Evolutionary conservation across 345 rosid genomes (phyloP).

Genomic region (Clausena lansium): DNA sequence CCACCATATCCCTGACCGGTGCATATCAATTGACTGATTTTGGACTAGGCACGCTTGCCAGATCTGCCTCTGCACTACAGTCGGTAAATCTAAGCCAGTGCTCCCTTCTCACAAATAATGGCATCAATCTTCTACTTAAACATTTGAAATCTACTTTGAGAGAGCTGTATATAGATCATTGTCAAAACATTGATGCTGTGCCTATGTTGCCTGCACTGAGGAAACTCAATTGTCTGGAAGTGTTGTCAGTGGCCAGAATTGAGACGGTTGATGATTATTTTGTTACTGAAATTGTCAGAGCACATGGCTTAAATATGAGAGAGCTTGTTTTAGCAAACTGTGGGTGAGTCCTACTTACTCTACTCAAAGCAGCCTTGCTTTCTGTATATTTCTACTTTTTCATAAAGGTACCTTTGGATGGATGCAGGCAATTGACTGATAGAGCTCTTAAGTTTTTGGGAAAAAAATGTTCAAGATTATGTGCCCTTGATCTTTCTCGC

Average conservation of each 20-base stretch:
- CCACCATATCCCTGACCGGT: slow-evolving; percentile 42
- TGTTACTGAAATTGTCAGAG: slow-evolving; percentile 20
- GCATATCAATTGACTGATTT: slow-evolving; percentile 41
- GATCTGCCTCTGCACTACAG: slow-evolving; percentile 40
- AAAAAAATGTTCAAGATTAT: slow-evolving; percentile 26
- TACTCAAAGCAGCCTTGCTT: slow-evolving; percentile 6
- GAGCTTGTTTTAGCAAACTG: slow-evolving; percentile 33
- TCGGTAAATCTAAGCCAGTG: slow-evolving; percentile 46
- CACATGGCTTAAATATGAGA: slow-evolving; percentile 34
- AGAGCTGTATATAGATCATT: slow-evolving; percentile 49
- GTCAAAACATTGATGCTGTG: slow-evolving; percentile 35
- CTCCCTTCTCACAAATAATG: slow-evolving; percentile 35
- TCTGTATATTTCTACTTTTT: not conserved
- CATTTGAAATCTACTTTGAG: slow-evolving; percentile 29
- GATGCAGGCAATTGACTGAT: slow-evolving; percentile 48
- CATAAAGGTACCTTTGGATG: slow-evolving; percentile 17
- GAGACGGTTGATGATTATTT: slow-evolving; percentile 29
- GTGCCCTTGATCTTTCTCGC: slow-evolving; percentile 43
- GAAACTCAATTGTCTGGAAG: slow-evolving; percentile 30
- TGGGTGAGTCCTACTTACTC: slow-evolving; percentile 12
- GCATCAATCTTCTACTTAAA: slow-evolving; percentile 31
- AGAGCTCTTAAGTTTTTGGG: slow-evolving; percentile 30
- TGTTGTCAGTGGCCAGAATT: slow-evolving; percentile 43
- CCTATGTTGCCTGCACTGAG: slow-evolving; percentile 29
- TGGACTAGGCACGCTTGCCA: slow-evolving; percentile 26